These are phyloP conservation scores for Sporothrix pallida DNA, from an alignment of 2,329 filamentous ascomycete genomes.

Conservation along the genomic window DNA sequence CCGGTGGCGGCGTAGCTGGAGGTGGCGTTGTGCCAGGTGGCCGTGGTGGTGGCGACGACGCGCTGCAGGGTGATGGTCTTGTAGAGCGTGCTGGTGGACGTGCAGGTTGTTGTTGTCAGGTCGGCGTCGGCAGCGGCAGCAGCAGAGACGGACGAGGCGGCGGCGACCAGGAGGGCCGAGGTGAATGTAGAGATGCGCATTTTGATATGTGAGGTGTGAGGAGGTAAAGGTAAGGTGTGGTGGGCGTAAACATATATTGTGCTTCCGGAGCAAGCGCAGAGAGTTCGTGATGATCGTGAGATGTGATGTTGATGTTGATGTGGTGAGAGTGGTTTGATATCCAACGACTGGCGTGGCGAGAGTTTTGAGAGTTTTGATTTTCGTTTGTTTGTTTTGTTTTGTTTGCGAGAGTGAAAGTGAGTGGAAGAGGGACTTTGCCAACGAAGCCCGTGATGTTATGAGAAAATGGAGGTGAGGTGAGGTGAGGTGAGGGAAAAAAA, in stretches of 20 bases:
- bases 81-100: constrained; percentile 58
- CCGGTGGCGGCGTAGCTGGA: constrained; percentile 39
- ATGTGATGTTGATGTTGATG: background rate
- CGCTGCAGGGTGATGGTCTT: constrained; percentile 51
- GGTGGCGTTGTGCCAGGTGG: constrained; percentile 47
- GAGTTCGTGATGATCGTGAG: constrained; percentile 5
- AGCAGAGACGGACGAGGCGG: constrained; percentile 49
- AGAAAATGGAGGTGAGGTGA: constrained; percentile 34
- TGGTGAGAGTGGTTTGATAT: background rate
- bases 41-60: constrained; percentile 46
- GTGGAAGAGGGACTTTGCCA: constrained; percentile 58
- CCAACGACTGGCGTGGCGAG: constrained; percentile 24
- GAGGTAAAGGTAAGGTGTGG: background rate
- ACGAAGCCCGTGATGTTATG: constrained; percentile 53
- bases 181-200: constrained; percentile 56
- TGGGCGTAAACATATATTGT: background rate
- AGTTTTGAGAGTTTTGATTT: background rate
- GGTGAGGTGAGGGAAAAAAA: constrained; percentile 25
- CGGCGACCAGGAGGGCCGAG: constrained; percentile 56
- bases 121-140: constrained; percentile 35
- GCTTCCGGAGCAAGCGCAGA: constrained; percentile 30
- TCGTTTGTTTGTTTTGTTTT: background rate
- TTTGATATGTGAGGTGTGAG: constrained; percentile 28
- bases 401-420: constrained; percentile 29
- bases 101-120: constrained; percentile 57